A percentile compares a stretch with the other conserved stretches of the same genome.
phyloP scores from a whole-genome alignment of 805 yeast species.

The Pichia occidentalis region DNA sequence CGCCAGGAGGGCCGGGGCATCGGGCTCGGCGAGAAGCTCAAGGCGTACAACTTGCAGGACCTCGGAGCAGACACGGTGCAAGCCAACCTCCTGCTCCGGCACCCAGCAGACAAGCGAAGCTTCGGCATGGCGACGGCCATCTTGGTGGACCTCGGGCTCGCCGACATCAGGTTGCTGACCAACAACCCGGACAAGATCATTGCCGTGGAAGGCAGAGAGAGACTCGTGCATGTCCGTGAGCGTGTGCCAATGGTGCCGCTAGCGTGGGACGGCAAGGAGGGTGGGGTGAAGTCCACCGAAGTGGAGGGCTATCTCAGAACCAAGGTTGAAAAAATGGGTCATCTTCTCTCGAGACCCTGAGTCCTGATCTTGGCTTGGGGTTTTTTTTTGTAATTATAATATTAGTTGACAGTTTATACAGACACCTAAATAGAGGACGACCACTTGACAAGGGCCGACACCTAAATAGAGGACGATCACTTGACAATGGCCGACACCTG shows the following conservation, averaged over 20 bases:
- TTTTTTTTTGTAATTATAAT: neutral
- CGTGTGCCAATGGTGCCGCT: conserved; percentile 96
- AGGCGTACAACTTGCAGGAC: conserved; percentile 95
- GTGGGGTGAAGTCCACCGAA: conserved; percentile 77
- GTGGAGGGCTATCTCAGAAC: conserved; percentile 91
- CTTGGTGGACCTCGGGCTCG: conserved; percentile 70
- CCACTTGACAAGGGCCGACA: too few species aligned
- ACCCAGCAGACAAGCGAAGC: conserved; percentile 97
- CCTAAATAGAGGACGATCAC: too few species aligned
- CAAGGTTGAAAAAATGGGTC: conserved; percentile 97
- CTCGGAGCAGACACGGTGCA: conserved; percentile 98
- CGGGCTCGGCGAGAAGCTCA: conserved; percentile 94
- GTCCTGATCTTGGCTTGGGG: too few species aligned
- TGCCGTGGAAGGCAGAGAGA: conserved; percentile 86
- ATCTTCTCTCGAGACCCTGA: conserved; percentile 58
- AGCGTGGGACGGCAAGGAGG: conserved; percentile 62
- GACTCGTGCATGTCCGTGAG: conserved; percentile 68
- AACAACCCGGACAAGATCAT: conserved; percentile 94
- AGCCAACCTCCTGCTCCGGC: conserved; percentile 86
- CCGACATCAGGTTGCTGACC: conserved; percentile 70
- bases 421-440: neutral
- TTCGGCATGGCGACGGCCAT: conserved; percentile 94
- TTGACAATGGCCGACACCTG: too few species aligned
- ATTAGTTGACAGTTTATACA: neutral
- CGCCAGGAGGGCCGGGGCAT: conserved; percentile 99